A percentile compares a stretch with the other conserved stretches of the same genome.
These are phyloP conservation scores for Blastobotrys niveus DNA, from an alignment of 1,139 yeast species.

Conservation along the genomic window DNA sequence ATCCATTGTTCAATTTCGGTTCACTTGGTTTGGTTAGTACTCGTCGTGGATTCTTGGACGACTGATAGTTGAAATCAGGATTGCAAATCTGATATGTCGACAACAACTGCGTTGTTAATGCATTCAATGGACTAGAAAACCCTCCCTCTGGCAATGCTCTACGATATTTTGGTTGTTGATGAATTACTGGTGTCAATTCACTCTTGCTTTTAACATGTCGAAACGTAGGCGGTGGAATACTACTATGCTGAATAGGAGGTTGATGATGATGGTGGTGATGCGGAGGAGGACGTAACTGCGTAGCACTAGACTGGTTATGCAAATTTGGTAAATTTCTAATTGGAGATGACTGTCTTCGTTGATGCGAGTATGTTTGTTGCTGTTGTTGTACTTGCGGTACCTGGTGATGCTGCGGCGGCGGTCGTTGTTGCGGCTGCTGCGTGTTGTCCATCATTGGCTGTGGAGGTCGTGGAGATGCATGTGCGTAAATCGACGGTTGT, in stretches of 20 bases:
- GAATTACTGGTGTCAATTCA: slow-evolving; percentile 60
- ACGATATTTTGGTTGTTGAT: slow-evolving; percentile 68
- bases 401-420: neutral
- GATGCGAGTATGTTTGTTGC: slow-evolving; percentile 3
- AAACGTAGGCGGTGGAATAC: slow-evolving; percentile 39
- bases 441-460: neutral
- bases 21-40: slow-evolving; percentile 91
- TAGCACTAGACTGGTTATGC: slow-evolving; percentile 9
- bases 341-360: slow-evolving; percentile 11
- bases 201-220: slow-evolving; percentile 40
- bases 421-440: slow-evolving; percentile 1
- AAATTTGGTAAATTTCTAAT: slow-evolving; percentile 3
- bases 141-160: slow-evolving; percentile 75
- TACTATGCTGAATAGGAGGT: neutral
- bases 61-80: slow-evolving; percentile 77
- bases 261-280: too few relatives aligned
- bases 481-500: neutral
- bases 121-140: slow-evolving; percentile 79
- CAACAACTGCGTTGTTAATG: slow-evolving; percentile 70
- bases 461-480: slow-evolving; percentile 12
- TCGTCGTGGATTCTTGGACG: slow-evolving; percentile 82
- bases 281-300: slow-evolving; percentile 5
- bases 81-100: slow-evolving; percentile 84
- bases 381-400: slow-evolving; percentile 1
- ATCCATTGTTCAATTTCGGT: slow-evolving; percentile 74